Evolutionary conservation across 2,329 filamentous ascomycete species (phyloP).

Genomic region (Botryosphaeria dothidea): DNA sequence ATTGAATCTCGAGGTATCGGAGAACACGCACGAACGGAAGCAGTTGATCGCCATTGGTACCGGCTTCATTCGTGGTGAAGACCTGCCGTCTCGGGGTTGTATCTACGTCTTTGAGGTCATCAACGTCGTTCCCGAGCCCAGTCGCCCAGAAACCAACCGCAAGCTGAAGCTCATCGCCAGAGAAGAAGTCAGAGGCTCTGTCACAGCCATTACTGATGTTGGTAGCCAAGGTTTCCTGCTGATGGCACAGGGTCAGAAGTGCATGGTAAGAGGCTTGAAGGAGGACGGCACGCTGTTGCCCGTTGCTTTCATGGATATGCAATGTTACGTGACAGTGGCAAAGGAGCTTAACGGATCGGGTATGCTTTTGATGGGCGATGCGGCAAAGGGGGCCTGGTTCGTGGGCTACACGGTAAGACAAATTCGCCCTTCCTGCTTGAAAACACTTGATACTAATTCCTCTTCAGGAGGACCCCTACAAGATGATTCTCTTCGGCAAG

Average conservation of each 20-base stretch:
- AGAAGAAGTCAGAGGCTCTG: constrained; percentile 89
- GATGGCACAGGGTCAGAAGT: constrained; percentile 92
- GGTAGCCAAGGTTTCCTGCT: constrained; percentile 87
- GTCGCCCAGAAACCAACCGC: constrained; percentile 79
- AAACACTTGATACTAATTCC: constrained; percentile 6
- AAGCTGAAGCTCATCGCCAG: constrained; percentile 83
- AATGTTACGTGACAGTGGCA: constrained; percentile 83
- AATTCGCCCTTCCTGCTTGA: neutral
- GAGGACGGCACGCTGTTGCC: constrained; percentile 91
- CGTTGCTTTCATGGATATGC: constrained; percentile 97
- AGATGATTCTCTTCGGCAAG: constrained; percentile 90
- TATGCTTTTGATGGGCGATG: constrained; percentile 84
- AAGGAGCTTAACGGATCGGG: constrained; percentile 83
- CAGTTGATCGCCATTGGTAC: constrained; percentile 84
- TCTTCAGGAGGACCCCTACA: constrained; percentile 82
- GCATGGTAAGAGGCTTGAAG: constrained; percentile 93
- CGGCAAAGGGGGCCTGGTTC: constrained; percentile 93
- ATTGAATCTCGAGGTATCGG: constrained; percentile 84
- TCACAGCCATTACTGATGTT: constrained; percentile 82
- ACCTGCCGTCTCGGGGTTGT: constrained; percentile 79
- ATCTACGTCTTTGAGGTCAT: constrained; percentile 93
- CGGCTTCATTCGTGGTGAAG: constrained; percentile 83
- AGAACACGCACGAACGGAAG: constrained; percentile 83
- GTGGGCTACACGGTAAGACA: constrained; percentile 76
- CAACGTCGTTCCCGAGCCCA: constrained; percentile 85